Evolutionary conservation across 352 stramenopile genomes (phyloP).

Genomic region (Globisporangium megalacanthum): DNA sequence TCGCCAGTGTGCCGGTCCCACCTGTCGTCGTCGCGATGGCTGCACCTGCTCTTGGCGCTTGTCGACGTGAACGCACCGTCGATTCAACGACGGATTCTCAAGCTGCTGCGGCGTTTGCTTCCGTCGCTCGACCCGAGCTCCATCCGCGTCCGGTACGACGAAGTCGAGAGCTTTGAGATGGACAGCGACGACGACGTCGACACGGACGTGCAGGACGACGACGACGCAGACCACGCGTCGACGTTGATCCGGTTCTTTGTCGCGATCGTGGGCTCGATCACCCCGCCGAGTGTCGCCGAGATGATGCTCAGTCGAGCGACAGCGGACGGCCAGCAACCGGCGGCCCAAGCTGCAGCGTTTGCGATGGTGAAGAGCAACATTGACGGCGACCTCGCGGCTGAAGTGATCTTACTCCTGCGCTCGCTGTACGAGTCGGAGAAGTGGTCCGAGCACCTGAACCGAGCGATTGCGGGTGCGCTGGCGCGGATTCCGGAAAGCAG

Average conservation of each 20-base stretch:
- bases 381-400: slow-evolving; percentile 40
- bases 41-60: slow-evolving; percentile 76
- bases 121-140: slow-evolving; percentile 61
- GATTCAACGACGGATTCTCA: slow-evolving; percentile 79
- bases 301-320: slow-evolving; percentile 36
- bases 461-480: slow-evolving; percentile 51
- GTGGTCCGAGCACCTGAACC: slow-evolving; percentile 65
- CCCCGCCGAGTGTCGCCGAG: slow-evolving; percentile 62
- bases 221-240: slow-evolving; percentile 47
- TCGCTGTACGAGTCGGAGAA: slow-evolving; percentile 76
- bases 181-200: slow-evolving; percentile 82
- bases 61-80: slow-evolving; percentile 65
- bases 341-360: background rate
- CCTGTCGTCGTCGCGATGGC: slow-evolving; percentile 77
- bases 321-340: background rate
- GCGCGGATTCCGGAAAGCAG: slow-evolving; percentile 37
- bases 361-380: slow-evolving; percentile 29
- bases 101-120: slow-evolving; percentile 74
- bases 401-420: slow-evolving; percentile 78
- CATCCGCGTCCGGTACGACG: slow-evolving; percentile 59
- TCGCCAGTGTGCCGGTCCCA: slow-evolving; percentile 77
- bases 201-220: slow-evolving; percentile 35
- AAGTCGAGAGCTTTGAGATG: slow-evolving; percentile 70
- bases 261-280: slow-evolving; percentile 63
- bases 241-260: slow-evolving; percentile 76